Conservation (phyloP, 495 filamentous ascomycete species). For the Annulohypoxylon nitens region DNA sequence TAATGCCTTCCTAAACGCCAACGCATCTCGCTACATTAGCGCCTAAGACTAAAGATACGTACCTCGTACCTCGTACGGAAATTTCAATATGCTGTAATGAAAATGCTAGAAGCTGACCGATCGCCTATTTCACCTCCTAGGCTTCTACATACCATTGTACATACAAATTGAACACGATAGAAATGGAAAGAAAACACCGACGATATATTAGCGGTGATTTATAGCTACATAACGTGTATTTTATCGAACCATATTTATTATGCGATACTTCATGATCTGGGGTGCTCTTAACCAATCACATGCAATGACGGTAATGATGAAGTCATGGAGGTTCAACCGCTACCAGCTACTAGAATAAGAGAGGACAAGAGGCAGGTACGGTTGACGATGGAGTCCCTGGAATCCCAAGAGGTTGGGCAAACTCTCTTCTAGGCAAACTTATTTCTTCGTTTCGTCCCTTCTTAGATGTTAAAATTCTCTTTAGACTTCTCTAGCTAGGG, state of each 20-base stretch:
- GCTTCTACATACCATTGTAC: slow-evolving; percentile 11
- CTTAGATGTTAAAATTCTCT: not conserved
- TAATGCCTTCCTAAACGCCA: slow-evolving; percentile 44
- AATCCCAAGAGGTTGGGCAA: slow-evolving; percentile 22
- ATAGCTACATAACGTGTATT: not conserved
- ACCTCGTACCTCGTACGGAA: slow-evolving; percentile 32
- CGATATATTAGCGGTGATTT: not conserved
- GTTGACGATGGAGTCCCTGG: slow-evolving; percentile 17
- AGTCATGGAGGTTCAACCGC: slow-evolving; percentile 31
- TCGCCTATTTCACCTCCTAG: slow-evolving; percentile 19
- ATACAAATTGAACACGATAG: slow-evolving; percentile 5
- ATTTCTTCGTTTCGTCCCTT: not conserved
- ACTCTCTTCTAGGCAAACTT: slow-evolving; percentile 22
- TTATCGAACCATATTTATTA: slow-evolving; percentile 25
- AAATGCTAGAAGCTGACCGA: slow-evolving; percentile 22
- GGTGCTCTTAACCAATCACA: slow-evolving; percentile 29
- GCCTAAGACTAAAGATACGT: slow-evolving; percentile 40
- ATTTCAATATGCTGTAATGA: slow-evolving; percentile 5
- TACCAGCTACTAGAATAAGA: slow-evolving; percentile 24
- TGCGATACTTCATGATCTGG: slow-evolving; percentile 18
- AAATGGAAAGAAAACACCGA: not conserved
- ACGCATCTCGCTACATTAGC: slow-evolving; percentile 50
- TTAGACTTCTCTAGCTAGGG: slow-evolving; percentile 4
- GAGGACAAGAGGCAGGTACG: slow-evolving; percentile 18
- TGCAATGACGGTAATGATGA: slow-evolving; percentile 25